These are phyloP conservation scores for Tolypocladium ovalisporum DNA, from an alignment of 2,329 filamentous ascomycete species.

Conservation along the genomic window DNA sequence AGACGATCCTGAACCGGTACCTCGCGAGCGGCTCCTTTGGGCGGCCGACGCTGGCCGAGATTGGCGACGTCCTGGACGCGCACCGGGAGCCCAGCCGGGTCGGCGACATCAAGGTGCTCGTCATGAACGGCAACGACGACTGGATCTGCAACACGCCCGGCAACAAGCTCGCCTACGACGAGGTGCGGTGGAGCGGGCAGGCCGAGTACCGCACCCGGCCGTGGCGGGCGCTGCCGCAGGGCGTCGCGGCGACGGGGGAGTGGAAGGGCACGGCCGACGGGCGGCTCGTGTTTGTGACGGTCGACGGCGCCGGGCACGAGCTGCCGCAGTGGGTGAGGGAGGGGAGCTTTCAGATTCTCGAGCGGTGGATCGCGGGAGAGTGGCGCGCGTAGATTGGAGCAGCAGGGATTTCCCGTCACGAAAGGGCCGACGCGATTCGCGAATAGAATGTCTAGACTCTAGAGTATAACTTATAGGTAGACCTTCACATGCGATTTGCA, in stretches of 20 bases:
- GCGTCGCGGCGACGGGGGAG: conserved; percentile 1
- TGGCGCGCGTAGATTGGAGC: not conserved
- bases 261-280: conserved; percentile 8
- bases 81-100: not conserved
- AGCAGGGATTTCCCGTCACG: too few relatives aligned
- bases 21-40: not conserved
- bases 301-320: conserved; percentile 30
- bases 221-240: not conserved
- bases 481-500: not conserved
- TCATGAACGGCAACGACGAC: conserved; percentile 7
- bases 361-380: conserved; percentile 6
- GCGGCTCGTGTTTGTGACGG: conserved; percentile 8
- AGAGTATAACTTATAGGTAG: not conserved
- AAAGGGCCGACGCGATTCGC: not conserved
- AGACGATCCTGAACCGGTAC: not conserved
- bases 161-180: conserved; percentile 23
- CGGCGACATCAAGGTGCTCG: not conserved
- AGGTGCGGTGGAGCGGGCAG: conserved; percentile 30
- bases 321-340: conserved; percentile 15
- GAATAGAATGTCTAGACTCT: not conserved
- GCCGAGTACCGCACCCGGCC: conserved; percentile 24
- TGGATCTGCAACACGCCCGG: conserved; percentile 10
- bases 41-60: not conserved
- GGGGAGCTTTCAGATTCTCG: conserved; percentile 6
- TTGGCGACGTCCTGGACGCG: conserved; percentile 1